A percentile compares a stretch with the other conserved stretches of the same genome.
These are phyloP conservation scores for Xylaria polymorpha DNA, from an alignment of 2,329 filamentous ascomycete species.

Conservation along the genomic window DNA sequence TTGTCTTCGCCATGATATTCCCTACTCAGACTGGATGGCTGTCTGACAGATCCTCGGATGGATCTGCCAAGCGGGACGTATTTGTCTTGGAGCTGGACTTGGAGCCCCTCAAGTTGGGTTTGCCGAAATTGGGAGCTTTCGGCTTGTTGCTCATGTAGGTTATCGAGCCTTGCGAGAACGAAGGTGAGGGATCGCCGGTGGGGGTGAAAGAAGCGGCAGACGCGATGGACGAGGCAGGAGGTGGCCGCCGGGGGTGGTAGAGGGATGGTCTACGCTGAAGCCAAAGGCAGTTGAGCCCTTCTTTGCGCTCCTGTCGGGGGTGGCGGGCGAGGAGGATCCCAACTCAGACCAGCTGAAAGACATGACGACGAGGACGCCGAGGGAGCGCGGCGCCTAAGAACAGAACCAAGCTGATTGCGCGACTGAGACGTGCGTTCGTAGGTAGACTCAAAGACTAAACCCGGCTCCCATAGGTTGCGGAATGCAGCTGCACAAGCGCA, in stretches of 20 bases:
- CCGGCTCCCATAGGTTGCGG: not conserved
- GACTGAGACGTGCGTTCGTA: slow-evolving; percentile 18
- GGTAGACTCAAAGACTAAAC: slow-evolving; percentile 13
- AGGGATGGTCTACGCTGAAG: slow-evolving; percentile 58
- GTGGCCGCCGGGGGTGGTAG: slow-evolving; percentile 65
- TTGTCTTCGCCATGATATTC: slow-evolving; percentile 53
- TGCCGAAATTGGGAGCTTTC: slow-evolving; percentile 57
- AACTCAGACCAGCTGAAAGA: slow-evolving; percentile 56
- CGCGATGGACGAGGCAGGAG: slow-evolving; percentile 57
- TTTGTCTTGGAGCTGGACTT: slow-evolving; percentile 52
- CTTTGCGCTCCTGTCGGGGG: slow-evolving; percentile 58
- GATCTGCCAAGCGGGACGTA: slow-evolving; percentile 61
- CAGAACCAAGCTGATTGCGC: slow-evolving; percentile 17
- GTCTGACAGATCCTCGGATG: slow-evolving; percentile 55
- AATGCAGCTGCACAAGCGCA: slow-evolving; percentile 4
- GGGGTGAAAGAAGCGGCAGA: slow-evolving; percentile 65
- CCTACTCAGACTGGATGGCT: slow-evolving; percentile 65
- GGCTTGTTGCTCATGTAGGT: slow-evolving; percentile 54
- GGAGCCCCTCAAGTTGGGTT: slow-evolving; percentile 46
- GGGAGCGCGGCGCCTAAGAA: slow-evolving; percentile 33
- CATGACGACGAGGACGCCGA: slow-evolving; percentile 45
- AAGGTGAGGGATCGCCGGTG: slow-evolving; percentile 65
- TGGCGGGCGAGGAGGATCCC: slow-evolving; percentile 59
- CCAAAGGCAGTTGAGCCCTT: slow-evolving; percentile 53
- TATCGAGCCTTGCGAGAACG: slow-evolving; percentile 67